Evolutionary conservation across 2,329 filamentous ascomycete genomes (phyloP).

Genomic region (Sarocladiaceae sp.): DNA sequence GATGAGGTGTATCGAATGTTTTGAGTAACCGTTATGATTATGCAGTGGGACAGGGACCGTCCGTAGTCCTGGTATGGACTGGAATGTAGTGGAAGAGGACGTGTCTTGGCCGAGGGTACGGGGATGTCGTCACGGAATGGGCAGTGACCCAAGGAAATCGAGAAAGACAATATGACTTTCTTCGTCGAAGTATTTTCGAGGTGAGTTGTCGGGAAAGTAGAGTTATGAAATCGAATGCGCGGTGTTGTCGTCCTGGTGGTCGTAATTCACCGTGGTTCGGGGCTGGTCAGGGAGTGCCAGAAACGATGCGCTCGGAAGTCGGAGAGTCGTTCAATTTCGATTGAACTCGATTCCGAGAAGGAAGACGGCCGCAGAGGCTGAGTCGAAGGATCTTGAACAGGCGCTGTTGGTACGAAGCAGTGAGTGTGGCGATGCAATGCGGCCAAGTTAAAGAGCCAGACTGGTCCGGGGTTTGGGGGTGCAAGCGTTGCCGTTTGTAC

Average conservation of each 20-base stretch:
- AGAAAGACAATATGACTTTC: not conserved
- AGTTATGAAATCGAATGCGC: not conserved
- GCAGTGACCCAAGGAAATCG: not conserved
- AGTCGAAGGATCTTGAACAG: not conserved
- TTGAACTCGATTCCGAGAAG: not conserved
- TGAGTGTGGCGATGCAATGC: conserved; percentile 8
- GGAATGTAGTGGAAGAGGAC: conserved; percentile 13
- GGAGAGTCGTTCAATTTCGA: too few relatives aligned
- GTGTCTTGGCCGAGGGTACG: conserved; percentile 17
- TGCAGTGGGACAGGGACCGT: not conserved
- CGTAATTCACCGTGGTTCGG: not conserved
- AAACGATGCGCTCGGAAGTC: not conserved
- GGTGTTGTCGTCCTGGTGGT: not conserved
- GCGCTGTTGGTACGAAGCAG: not conserved
- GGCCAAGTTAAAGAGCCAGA: not conserved
- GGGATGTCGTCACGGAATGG: conserved; percentile 17
- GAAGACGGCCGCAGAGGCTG: not conserved
- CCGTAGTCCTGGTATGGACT: not conserved
- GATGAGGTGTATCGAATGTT: not conserved
- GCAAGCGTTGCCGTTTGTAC: not conserved
- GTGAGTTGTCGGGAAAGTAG: not conserved
- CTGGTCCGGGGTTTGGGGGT: not conserved
- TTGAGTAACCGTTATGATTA: not conserved
- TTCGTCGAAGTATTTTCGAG: not conserved
- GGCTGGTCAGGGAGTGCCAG: not conserved